Conservation (phyloP, 1,284 basidiomycete species). For the Retiboletus flavoniger region DNA sequence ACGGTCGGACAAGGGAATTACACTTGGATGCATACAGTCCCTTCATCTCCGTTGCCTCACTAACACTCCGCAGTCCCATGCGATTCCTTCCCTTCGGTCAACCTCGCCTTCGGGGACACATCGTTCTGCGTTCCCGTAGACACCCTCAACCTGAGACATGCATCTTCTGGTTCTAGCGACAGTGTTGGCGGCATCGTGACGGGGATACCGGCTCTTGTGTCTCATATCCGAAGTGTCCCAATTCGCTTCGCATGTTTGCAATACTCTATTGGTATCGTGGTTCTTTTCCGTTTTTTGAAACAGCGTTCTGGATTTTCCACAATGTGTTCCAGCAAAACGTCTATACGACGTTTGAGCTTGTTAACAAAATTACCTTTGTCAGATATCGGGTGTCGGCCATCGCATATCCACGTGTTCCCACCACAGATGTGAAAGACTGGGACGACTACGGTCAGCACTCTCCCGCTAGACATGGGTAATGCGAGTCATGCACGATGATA, state of each 20-base stretch:
- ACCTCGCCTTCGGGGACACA: conserved; percentile 44
- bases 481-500: no score
- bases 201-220: not conserved
- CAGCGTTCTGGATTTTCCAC: conserved; percentile 20
- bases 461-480: no score
- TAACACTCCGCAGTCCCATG: conserved; percentile 41
- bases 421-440: no score
- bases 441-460: no score
- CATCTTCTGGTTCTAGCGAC: conserved; percentile 26
- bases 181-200: conserved; percentile 34
- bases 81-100: conserved; percentile 34
- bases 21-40: conserved; percentile 7
- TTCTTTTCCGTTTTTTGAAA: not conserved
- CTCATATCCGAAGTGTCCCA: not conserved
- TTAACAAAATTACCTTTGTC: not conserved
- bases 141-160: conserved; percentile 39
- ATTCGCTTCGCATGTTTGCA: not conserved
- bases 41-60: conserved; percentile 21
- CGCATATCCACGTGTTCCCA: not conserved
- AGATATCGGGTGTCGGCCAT: no score
- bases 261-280: not conserved
- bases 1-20: conserved; percentile 11
- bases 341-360: conserved; percentile 21
- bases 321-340: conserved; percentile 24
- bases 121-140: conserved; percentile 38